Conservation (phyloP, 768 basidiomycete genomes). For the Serendipita sp. region DNA sequence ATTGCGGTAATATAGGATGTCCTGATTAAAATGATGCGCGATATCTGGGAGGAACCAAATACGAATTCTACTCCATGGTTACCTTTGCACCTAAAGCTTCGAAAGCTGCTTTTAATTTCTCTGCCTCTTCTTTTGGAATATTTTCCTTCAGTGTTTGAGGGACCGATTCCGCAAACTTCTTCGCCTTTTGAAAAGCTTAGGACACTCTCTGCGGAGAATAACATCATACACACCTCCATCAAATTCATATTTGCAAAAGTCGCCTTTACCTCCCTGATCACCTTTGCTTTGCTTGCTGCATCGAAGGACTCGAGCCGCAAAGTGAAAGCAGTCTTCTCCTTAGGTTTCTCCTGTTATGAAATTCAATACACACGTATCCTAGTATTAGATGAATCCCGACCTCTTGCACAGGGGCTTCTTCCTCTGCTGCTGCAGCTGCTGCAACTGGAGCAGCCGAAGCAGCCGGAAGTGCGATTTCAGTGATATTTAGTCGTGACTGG, state of each 20-base stretch:
- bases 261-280: constrained; percentile 95
- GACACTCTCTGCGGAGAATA: neutral
- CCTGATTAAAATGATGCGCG: neutral
- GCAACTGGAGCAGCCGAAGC: constrained; percentile 46
- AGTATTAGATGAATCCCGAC: constrained; percentile 23
- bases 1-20: neutral
- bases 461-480: constrained; percentile 88
- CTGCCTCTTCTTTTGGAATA: constrained; percentile 90
- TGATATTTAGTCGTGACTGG: constrained; percentile 88
- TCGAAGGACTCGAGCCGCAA: constrained; percentile 93
- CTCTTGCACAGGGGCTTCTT: constrained; percentile 42
- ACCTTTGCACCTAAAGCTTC: constrained; percentile 79
- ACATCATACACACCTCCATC: constrained; percentile 61
- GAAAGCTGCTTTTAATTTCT: constrained; percentile 87
- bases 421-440: constrained; percentile 38
- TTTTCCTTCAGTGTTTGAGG: constrained; percentile 92
- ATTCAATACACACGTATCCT: neutral
- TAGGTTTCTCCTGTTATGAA: constrained; percentile 65
- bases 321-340: constrained; percentile 97
- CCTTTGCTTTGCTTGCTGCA: constrained; percentile 80
- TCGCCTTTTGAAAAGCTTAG: constrained; percentile 44
- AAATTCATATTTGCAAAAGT: constrained; percentile 89
- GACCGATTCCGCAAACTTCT: constrained; percentile 95
- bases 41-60: neutral
- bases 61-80: constrained; percentile 50